Conservation (phyloP, 139 green algal species). For the Closterium sp. region DNA sequence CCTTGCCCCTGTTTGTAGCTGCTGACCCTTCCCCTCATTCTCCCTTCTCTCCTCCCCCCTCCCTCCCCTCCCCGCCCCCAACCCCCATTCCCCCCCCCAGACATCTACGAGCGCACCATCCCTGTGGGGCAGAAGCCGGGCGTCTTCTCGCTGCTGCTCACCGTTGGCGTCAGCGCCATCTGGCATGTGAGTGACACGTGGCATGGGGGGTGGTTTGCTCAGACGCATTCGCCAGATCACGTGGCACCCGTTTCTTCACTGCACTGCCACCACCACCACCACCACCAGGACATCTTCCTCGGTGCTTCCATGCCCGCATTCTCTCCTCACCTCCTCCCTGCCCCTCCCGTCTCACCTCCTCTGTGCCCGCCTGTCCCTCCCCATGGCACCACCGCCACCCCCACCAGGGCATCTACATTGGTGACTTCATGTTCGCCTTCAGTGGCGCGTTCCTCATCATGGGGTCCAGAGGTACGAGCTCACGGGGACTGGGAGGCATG, state of each 20-base stretch:
- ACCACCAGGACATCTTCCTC: background rate
- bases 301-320: background rate
- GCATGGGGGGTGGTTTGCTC: background rate
- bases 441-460: background rate
- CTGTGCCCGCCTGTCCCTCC: background rate
- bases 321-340: background rate
- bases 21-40: no score
- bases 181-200: conserved; percentile 43
- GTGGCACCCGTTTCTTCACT: no score
- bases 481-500: no score
- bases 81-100: conserved; percentile 1
- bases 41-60: no score
- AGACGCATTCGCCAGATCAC: no score
- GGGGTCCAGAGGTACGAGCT: background rate
- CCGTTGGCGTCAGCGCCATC: conserved; percentile 28
- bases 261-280: background rate
- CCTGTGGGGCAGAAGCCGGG: conserved; percentile 29
- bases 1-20: no score
- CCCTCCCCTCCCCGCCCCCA: background rate
- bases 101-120: conserved; percentile 48
- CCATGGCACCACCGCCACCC: background rate
- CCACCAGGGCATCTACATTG: background rate
- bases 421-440: background rate
- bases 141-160: conserved; percentile 35
- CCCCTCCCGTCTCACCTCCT: background rate